Conservation (phyloP, 140 eudicot species). For the Flaveria floridana region DNA sequence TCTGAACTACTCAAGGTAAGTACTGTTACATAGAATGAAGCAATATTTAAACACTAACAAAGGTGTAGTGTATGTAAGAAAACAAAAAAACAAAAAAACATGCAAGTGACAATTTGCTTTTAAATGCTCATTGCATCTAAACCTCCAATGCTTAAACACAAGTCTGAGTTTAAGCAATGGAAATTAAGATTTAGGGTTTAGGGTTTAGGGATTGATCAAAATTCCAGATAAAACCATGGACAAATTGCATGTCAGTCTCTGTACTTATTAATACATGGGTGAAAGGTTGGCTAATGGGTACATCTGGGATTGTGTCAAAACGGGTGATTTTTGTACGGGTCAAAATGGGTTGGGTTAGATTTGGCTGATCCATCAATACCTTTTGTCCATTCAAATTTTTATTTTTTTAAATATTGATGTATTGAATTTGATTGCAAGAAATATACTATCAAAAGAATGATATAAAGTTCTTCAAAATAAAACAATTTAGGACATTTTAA, state of each 20-base stretch:
- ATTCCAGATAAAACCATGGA: not conserved
- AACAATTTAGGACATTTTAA: not conserved
- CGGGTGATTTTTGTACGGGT: not conserved
- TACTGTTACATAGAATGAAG: not conserved
- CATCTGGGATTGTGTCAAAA: not conserved
- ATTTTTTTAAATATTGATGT: not conserved
- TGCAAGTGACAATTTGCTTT: not conserved
- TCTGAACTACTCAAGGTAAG: constrained; percentile 90
- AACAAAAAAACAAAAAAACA: not conserved
- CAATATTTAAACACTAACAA: not conserved
- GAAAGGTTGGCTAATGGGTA: not conserved
- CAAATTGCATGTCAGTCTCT: not conserved
- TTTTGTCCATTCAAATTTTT: not conserved
- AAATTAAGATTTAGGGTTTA: too few relatives aligned
- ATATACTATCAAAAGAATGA: not conserved
- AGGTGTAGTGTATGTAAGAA: not conserved
- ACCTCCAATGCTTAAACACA: too few relatives aligned
- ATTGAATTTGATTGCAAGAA: not conserved
- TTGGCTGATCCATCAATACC: not conserved
- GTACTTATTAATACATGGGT: not conserved
- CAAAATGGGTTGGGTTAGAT: not conserved
- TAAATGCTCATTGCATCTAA: too few relatives aligned
- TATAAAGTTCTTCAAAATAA: not conserved
- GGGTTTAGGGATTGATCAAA: not conserved
- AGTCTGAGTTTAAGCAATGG: too few relatives aligned